phyloP scores from a whole-genome alignment of 1,139 yeast genomes.

The Suhomyces terraborum region DNA sequence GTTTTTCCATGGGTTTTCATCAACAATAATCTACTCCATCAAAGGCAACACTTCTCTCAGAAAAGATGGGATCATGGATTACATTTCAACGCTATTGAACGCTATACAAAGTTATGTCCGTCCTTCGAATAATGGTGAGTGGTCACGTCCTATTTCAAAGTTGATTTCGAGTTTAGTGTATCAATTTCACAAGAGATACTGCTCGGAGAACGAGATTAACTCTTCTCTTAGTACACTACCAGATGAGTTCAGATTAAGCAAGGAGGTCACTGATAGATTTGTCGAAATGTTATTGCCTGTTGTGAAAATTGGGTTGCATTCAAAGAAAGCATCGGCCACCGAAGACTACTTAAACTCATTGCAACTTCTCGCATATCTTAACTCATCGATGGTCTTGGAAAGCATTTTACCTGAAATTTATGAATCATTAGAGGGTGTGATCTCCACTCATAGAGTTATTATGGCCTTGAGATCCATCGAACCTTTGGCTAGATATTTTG shows the following conservation, averaged over 20 bases:
- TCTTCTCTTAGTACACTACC: slow-evolving; percentile 51
- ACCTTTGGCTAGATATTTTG: slow-evolving; percentile 68
- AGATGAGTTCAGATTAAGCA: slow-evolving; percentile 44
- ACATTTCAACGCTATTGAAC: slow-evolving; percentile 57
- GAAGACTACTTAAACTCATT: slow-evolving; percentile 63
- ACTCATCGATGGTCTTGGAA: slow-evolving; percentile 65
- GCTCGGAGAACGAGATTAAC: slow-evolving; percentile 46
- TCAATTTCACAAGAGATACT: slow-evolving; percentile 59
- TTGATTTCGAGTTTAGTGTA: slow-evolving; percentile 57
- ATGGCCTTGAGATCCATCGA: slow-evolving; percentile 73
- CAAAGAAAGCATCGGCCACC: slow-evolving; percentile 63
- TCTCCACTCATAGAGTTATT: slow-evolving; percentile 78
- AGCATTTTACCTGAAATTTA: slow-evolving; percentile 72
- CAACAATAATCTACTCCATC: slow-evolving; percentile 65
- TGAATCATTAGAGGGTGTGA: slow-evolving; percentile 78
- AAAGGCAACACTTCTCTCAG: slow-evolving; percentile 48
- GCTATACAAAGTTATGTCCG: slow-evolving; percentile 85
- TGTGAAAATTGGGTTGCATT: slow-evolving; percentile 74
- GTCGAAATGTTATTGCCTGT: slow-evolving; percentile 59
- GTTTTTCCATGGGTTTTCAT: slow-evolving; percentile 61
- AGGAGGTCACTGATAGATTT: slow-evolving; percentile 48
- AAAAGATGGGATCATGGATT: slow-evolving; percentile 52
- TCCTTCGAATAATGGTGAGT: slow-evolving; percentile 86
- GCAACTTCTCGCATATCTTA: slow-evolving; percentile 63
- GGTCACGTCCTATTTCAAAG: slow-evolving; percentile 76